Base-by-base conservation (phyloP, 192 early-diverging fungal genomes). In the Pilaira anomala region DNA sequence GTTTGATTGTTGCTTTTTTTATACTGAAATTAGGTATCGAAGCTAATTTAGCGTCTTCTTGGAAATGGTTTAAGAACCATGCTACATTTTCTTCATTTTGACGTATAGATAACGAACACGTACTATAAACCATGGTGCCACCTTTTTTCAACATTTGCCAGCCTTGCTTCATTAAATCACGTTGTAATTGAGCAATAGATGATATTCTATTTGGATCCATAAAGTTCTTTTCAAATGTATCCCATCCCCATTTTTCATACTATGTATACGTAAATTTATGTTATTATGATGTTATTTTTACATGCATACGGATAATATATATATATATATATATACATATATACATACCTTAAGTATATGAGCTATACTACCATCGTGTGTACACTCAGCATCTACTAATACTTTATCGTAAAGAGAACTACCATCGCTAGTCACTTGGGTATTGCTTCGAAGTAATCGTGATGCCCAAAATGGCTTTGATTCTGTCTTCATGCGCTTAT, bases 71-170 rank as follows among this genome's bases (percentile, higher is more conserved):
- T 26, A 98, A 69, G 58, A 98, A 94, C 82, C 91, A 88, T 12
- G 68, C 80, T 2, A 98, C 72, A 25, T 95, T 83, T 28, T 84
- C 85, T 66, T 98, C 96, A 68, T 98, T 97, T 66, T 98, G 96
- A 19, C 75, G 72, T 9, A 76, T 61, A 0, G 92, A 83, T 13
- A 92, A 71, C 14, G 85, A 89, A 68, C 92, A 94, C 0, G 91
- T 92, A 64, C 89, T 92, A 74, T 98, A 98, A 3, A 97, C 91
- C 54, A 97, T 71, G 4, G 91, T 69, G 1, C 94, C 94, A 24
- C 85, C 89, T 0, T 80, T 72, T 54, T 83, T 86, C 13, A 93
- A 73, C 62, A 95, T 60, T 13, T 76, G 69, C 80, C 89, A 94
- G 2, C 88, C 94, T 62, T 91, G 93, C 29, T 78, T 71, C 29